Evolutionary conservation across 257 asterid genomes (phyloP), one percentile per base, ranked within the genome.

Genomic region (Solanum piurae): DNA sequence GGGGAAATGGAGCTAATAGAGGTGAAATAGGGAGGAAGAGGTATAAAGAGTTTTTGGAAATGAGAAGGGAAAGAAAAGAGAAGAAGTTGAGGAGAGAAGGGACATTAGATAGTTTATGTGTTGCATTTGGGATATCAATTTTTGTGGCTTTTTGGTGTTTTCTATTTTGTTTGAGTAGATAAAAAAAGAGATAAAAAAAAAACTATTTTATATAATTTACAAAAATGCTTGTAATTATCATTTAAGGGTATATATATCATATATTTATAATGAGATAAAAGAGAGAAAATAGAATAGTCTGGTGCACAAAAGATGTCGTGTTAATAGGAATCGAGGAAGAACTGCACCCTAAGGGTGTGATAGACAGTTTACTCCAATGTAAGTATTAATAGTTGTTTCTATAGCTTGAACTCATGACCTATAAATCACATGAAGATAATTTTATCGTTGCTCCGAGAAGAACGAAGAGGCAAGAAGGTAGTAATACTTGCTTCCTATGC

Each of bases 61-160:
- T 91, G 95, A 93, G 89, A 94, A 88, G 91, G 87, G 93, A 89
- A 88, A 93, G 91, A 21, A 92, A 83, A 86, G 97, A 94, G 91
- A 94, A 93, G 73, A 92, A 91, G 88, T 7, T 86, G 92, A 94
- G 92, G 93, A 82, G 83, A 10, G 98, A 96, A 49, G 92, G 92
- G 88, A 92, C 89, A n/a, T 90, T 95, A 33, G 98, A 95, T 89
- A 66, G 86, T 34, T 75, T 93, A 58, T 91, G 94, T 72, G 93
- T 94, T 16, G 94, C 93, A 29, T 92, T 94, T 82, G 98, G 98
- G 89, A 92, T 94, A 38, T 89, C 89, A 14, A 52, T 88, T 86
- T 91, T 95, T 87, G 87, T 94, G 33, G 91, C 90, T 12, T 89
- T 94, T 88, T 89, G 86, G 88, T 62, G 86, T 58, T 88, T 88